Base-by-base conservation (phyloP, 495 filamentous ascomycete genomes). In the Penicillium odoratum region DNA sequence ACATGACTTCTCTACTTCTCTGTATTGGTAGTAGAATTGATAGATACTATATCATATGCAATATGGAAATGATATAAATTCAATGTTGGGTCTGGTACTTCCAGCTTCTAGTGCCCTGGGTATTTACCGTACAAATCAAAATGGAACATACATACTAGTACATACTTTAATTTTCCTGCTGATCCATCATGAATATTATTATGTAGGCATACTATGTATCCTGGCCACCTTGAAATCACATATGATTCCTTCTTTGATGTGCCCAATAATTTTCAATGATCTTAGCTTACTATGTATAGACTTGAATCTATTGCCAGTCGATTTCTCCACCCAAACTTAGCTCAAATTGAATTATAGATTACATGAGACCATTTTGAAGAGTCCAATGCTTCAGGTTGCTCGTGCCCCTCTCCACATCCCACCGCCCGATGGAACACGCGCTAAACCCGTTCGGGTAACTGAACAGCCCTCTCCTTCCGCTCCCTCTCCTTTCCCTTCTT, bases 321-420 rank as follows among this genome's bases (percentile, higher is more conserved):
- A 36, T 9, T 36, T 3, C 7, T 11, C 8, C 8, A 36, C 2
- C 33, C 33, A 36, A 36, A 11, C 33, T 36, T 11, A 11, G 13
- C 13, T 11, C 13, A 36, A 11, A 11, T 11, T 36, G 33, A 40
- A 40, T 5, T n/a, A 40, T n/a, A 40, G n/a, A 47, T 10, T 26
- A 47, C 8, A 47, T 26, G 45, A 47, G 18, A 47, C 28, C 6
- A 25, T 47, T 26, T 8, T 26, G 28, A 38, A 38, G 18, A 16
- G n/a, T 25, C 21, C 11, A 28, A 26, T 30, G 52, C 49, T 45
- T 56, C 53, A 56, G 44, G 53, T 56, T 48, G 36, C 51, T 60
- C 36, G 34, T 64, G 64, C 61, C 66, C 66, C 66, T 69, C 66
- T 63, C 66, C 66, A 66, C 66, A 69, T 60, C 63, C 63, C 65